Percentiles rank a stretch among this genome's conserved stretches.
These are phyloP conservation scores for Chlamydomonas sphaeroides DNA, from an alignment of 139 green algal genomes.

Conservation along the genomic window DNA sequence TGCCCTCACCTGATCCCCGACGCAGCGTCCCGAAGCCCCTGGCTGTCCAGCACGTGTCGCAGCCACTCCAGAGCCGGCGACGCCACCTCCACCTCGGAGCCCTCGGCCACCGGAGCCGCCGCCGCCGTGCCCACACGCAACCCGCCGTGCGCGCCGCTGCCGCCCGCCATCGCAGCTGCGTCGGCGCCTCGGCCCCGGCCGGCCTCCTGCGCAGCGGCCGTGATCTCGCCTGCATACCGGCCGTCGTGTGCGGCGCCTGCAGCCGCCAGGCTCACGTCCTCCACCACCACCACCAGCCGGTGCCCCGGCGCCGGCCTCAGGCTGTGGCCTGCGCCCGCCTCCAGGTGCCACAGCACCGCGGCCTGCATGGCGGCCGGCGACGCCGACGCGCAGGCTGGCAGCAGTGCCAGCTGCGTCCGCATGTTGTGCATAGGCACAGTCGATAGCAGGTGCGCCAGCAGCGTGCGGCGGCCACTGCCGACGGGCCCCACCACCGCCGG, in stretches of 20 bases:
- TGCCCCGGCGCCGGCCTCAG: conserved; percentile 39
- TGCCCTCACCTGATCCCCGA: conserved; percentile 5
- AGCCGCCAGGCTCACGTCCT: conserved; percentile 43
- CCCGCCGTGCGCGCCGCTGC: conserved; percentile 1
- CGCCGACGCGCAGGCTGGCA: not conserved
- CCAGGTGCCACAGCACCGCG: conserved; percentile 41
- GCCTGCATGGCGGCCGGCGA: conserved; percentile 33
- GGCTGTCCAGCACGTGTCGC: conserved; percentile 32
- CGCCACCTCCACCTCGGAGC: conserved; percentile 14
- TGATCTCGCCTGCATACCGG: conserved; percentile 1
- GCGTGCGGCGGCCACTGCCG: conserved; percentile 41
- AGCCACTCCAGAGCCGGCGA: conserved; percentile 50
- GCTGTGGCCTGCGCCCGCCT: not conserved
- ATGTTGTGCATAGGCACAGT: conserved; percentile 17
- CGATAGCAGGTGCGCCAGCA: conserved; percentile 49
- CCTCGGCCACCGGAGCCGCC: not conserved
- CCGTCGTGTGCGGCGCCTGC: not conserved
- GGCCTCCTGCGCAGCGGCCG: conserved; percentile 28
- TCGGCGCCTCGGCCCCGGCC: conserved; percentile 16
- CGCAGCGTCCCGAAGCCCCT: not conserved
- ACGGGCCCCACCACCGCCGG: conserved; percentile 44
- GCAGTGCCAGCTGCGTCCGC: not conserved
- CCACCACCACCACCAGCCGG: conserved; percentile 50
- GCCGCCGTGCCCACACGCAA: conserved; percentile 12
- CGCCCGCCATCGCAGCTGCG: conserved; percentile 15